Evolutionary conservation across 2,329 filamentous ascomycete genomes (phyloP).

Genomic region (Hymenotorrendiella dingleyae): DNA sequence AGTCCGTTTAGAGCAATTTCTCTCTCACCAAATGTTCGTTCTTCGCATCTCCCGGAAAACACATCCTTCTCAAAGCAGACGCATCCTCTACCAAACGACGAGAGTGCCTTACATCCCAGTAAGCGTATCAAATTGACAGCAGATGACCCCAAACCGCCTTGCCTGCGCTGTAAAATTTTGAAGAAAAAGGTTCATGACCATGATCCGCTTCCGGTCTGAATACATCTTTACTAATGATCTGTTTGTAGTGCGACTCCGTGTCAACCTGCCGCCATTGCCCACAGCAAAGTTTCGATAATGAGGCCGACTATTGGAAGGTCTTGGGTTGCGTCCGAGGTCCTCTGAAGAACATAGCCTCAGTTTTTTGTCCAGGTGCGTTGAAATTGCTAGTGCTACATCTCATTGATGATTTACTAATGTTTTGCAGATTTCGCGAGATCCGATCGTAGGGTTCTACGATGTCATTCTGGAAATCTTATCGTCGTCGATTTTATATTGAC

Average conservation of each 20-base stretch:
- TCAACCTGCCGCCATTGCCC: conserved; percentile 17
- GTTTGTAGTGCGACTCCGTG: conserved; percentile 12
- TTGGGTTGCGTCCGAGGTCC: conserved; percentile 18
- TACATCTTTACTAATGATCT: not conserved
- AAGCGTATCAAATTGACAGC: conserved; percentile 6
- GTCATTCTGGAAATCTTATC: conserved; percentile 4
- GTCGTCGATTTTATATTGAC: conserved; percentile 17
- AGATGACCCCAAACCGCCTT: conserved; percentile 8
- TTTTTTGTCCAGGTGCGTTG: conserved; percentile 16
- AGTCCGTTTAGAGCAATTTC: not conserved
- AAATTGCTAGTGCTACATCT: too few relatives aligned
- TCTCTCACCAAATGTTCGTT: not conserved
- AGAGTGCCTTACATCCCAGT: not conserved
- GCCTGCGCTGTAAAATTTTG: conserved; percentile 15
- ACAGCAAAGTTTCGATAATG: conserved; percentile 14
- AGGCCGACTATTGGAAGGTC: conserved; percentile 21
- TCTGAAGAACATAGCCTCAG: conserved; percentile 10
- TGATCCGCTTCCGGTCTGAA: not conserved
- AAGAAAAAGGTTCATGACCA: conserved; percentile 12
- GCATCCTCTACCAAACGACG: not conserved
- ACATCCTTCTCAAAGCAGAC: not conserved
- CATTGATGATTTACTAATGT: too few relatives aligned
- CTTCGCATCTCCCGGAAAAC: not conserved
- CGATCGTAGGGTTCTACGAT: conserved; percentile 7
- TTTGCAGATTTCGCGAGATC: conserved; percentile 14